A percentile compares a stretch with the other conserved stretches of the same genome.
Conservation (phyloP, 2,329 filamentous ascomycete species). For the Hawksworthiomyces lignivorus region DNA sequence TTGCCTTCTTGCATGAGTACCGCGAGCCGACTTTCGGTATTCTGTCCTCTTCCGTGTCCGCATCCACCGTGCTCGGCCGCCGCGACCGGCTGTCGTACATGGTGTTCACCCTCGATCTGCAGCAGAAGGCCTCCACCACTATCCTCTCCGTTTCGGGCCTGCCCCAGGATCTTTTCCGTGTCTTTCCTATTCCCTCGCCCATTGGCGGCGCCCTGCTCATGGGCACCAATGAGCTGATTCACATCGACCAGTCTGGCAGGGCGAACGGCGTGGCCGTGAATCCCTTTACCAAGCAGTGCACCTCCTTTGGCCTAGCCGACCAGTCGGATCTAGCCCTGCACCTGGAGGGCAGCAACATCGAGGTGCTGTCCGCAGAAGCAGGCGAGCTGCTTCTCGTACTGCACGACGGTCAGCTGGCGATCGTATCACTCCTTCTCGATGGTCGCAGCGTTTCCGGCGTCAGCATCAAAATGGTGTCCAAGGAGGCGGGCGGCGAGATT, state of each 20-base stretch:
- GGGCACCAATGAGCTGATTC: conserved; percentile 84
- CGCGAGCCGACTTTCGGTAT: conserved; percentile 96
- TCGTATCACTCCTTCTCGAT: conserved; percentile 78
- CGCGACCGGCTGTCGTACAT: conserved; percentile 85
- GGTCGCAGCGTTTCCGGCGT: conserved; percentile 87
- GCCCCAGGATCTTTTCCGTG: conserved; percentile 77
- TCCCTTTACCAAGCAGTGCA: conserved; percentile 73
- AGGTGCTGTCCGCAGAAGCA: conserved; percentile 65
- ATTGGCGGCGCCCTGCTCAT: conserved; percentile 83
- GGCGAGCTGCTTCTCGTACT: conserved; percentile 82
- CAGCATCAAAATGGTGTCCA: conserved; percentile 57
- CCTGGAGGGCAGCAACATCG: conserved; percentile 73
- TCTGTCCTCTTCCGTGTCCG: conserved; percentile 66
- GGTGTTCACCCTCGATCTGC: conserved; percentile 89
- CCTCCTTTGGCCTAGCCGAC: conserved; percentile 77
- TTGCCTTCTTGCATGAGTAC: conserved; percentile 93
- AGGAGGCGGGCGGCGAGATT: conserved; percentile 54
- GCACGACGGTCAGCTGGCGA: conserved; percentile 63
- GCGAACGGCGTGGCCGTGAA: conserved; percentile 90
- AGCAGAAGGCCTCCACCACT: conserved; percentile 87
- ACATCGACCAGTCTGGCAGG: conserved; percentile 93
- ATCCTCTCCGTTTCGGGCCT: conserved; percentile 79
- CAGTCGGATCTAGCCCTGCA: conserved; percentile 74
- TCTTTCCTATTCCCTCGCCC: conserved; percentile 75
- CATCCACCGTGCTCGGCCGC: conserved; percentile 70